A percentile compares a stretch with the other conserved stretches of the same genome.
Conservation (phyloP, 129 eudicot species). For the Flaveria sonorensis region DNA sequence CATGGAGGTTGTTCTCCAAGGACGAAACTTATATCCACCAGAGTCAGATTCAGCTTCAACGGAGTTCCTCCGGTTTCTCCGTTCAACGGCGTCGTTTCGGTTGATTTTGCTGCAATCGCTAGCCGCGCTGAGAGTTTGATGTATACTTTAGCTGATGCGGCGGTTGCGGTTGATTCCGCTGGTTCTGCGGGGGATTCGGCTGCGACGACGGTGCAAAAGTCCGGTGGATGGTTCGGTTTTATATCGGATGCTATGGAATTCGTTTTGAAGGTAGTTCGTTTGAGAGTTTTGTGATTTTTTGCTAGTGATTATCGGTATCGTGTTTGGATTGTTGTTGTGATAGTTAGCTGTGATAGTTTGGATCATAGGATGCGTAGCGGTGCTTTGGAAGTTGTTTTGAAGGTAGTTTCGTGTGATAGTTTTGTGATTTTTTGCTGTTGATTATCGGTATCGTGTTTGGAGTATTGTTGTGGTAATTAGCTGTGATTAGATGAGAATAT, state of each 20-base stretch:
- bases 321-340: background rate
- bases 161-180: slow-evolving; percentile 62
- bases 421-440: background rate
- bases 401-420: slow-evolving; percentile 43
- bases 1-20: slow-evolving; percentile 46
- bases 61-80: slow-evolving; percentile 82
- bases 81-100: slow-evolving; percentile 30
- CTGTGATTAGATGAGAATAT: background rate
- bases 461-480: background rate
- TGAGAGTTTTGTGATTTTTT: background rate
- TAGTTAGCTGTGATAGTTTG: background rate
- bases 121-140: slow-evolving; percentile 65
- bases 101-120: slow-evolving; percentile 55
- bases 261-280: slow-evolving; percentile 68
- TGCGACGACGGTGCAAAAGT: slow-evolving; percentile 57
- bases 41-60: slow-evolving; percentile 64
- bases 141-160: slow-evolving; percentile 98
- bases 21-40: slow-evolving; percentile 44
- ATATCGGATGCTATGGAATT: slow-evolving; percentile 98
- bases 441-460: background rate
- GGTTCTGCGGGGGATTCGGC: slow-evolving; percentile 41
- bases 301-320: background rate
- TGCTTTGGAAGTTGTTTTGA: slow-evolving; percentile 96
- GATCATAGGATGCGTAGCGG: slow-evolving; percentile 70
- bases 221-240: slow-evolving; percentile 94